These are phyloP conservation scores for Colletotrichum australisinense DNA, from an alignment of 2,329 filamentous ascomycete genomes.

Conservation along the genomic window DNA sequence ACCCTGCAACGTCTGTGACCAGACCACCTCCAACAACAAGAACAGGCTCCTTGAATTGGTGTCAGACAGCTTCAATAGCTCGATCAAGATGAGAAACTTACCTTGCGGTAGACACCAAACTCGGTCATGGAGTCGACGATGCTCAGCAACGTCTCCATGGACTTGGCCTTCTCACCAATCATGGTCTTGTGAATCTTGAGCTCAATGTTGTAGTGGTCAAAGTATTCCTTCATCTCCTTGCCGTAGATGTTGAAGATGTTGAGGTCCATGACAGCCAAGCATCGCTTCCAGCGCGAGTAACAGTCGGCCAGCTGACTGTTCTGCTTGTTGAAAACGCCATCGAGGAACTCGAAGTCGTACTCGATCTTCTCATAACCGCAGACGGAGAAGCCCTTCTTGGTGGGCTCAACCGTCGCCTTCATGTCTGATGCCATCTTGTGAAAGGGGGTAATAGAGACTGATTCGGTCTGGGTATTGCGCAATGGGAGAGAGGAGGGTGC, in stretches of 20 bases:
- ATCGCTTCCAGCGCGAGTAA: constrained; percentile 74
- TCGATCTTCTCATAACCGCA: constrained; percentile 82
- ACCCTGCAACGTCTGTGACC: constrained; percentile 79
- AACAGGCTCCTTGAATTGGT: constrained; percentile 65
- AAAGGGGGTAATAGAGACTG: not conserved
- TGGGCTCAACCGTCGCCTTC: constrained; percentile 73
- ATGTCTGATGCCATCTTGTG: constrained; percentile 72
- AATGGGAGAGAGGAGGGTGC: too few species aligned
- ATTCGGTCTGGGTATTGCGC: not conserved
- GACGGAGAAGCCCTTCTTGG: constrained; percentile 74
- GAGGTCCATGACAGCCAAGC: constrained; percentile 76
- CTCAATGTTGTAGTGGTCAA: constrained; percentile 70
- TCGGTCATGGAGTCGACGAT: constrained; percentile 81
- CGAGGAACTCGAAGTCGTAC: constrained; percentile 80
- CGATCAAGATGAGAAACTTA: constrained; percentile 24
- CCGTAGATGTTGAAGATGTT: constrained; percentile 79
- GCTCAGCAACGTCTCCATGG: constrained; percentile 74
- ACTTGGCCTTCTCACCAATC: constrained; percentile 82
- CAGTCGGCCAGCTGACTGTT: constrained; percentile 73
- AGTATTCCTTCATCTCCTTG: constrained; percentile 73
- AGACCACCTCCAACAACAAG: constrained; percentile 76
- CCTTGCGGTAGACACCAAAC: constrained; percentile 76
- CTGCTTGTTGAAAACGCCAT: constrained; percentile 71
- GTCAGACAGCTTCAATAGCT: not conserved
- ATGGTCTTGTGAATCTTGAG: constrained; percentile 78